Percentiles rank a stretch among this genome's conserved stretches.
Conservation (phyloP, 305 asterid species). For the Galium porrigens region DNA sequence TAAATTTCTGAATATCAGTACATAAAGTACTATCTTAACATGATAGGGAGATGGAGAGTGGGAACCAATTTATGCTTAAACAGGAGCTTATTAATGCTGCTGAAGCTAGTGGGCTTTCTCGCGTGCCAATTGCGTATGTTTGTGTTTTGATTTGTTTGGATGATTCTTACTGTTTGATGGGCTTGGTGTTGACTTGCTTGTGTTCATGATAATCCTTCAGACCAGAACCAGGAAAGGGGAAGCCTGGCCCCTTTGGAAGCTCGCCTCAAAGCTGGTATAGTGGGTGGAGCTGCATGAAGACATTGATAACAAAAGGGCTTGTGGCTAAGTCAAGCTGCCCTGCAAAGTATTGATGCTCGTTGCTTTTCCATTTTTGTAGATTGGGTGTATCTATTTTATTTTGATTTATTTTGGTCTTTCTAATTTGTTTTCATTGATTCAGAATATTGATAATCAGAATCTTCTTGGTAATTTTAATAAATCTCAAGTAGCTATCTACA, state of each 20-base stretch:
- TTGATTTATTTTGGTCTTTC: neutral
- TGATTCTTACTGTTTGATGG: neutral
- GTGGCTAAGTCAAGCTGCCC: slow-evolving; percentile 93
- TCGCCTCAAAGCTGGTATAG: slow-evolving; percentile 80
- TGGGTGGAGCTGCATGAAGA: slow-evolving; percentile 94
- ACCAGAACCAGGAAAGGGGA: slow-evolving; percentile 72
- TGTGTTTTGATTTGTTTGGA: slow-evolving; percentile 6
- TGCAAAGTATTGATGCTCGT: slow-evolving; percentile 49
- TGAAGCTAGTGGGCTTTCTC: slow-evolving; percentile 87
- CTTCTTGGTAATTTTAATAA: neutral
- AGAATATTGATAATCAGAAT: neutral
- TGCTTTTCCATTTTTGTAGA: neutral
- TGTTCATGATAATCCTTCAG: slow-evolving; percentile 19
- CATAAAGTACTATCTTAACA: neutral
- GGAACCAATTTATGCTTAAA: slow-evolving; percentile 58
- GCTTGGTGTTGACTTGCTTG: neutral
- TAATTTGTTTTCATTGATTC: neutral
- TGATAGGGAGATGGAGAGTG: slow-evolving; percentile 43
- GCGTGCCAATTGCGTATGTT: slow-evolving; percentile 54
- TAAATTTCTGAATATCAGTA: neutral
- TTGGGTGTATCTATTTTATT: neutral
- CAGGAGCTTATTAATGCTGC: slow-evolving; percentile 77
- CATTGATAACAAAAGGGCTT: slow-evolving; percentile 57
- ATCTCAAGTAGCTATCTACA: neutral
- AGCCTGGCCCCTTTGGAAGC: slow-evolving; percentile 62